A percentile compares a stretch with the other conserved stretches of the same genome.
Evolutionary conservation across 345 rosid species (phyloP).

Genomic region (Eucalyptus decipiens): DNA sequence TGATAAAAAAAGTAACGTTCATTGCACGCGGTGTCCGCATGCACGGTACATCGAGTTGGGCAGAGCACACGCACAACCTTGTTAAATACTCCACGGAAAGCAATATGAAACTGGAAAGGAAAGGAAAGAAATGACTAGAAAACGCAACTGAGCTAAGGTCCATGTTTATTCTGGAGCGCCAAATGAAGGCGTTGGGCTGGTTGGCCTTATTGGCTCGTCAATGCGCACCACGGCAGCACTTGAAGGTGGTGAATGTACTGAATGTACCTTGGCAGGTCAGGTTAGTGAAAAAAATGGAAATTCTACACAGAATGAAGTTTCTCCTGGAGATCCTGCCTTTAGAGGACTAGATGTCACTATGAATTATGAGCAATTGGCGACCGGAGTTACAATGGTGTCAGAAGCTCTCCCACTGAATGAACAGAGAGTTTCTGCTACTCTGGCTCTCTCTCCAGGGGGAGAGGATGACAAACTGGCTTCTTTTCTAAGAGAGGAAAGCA

Average conservation of each 20-base stretch:
- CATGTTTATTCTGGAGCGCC: too few relatives aligned
- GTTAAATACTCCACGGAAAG: neutral
- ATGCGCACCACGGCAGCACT: too few relatives aligned
- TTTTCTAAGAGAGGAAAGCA: neutral
- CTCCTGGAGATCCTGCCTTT: neutral
- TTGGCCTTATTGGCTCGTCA: too few relatives aligned
- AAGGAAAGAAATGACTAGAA: too few relatives aligned
- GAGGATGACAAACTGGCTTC: constrained; percentile 1
- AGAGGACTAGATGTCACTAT: constrained; percentile 5
- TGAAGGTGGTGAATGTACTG: too few relatives aligned
- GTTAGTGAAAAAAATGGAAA: neutral
- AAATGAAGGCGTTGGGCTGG: too few relatives aligned
- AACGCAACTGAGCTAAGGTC: too few relatives aligned
- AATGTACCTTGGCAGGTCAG: neutral
- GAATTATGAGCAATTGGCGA: neutral
- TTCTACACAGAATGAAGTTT: constrained; percentile 1
- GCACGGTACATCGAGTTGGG: neutral
- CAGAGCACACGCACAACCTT: neutral
- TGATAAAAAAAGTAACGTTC: neutral
- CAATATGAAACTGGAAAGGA: neutral
- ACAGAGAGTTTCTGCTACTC: neutral
- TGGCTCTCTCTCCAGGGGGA: neutral
- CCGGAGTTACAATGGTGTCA: constrained; percentile 2
- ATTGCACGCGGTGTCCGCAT: neutral
- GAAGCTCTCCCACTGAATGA: neutral